Evolutionary conservation across 139 green algal genomes (phyloP).

Genomic region (Zygnema cylindricum): DNA sequence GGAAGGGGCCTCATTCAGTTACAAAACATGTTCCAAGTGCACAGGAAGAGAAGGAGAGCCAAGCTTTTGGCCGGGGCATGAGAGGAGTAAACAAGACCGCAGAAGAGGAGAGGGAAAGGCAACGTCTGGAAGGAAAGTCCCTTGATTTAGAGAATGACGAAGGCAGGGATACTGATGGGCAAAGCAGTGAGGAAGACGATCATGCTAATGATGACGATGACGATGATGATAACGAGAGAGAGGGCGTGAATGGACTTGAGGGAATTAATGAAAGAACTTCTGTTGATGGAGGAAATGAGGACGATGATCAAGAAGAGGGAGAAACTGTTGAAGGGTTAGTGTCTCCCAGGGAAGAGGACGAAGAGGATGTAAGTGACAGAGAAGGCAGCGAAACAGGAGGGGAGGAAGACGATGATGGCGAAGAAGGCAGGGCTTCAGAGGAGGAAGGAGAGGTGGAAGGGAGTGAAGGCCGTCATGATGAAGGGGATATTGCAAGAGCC

Average conservation of each 20-base stretch:
- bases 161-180: neutral
- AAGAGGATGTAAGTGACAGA: conserved; percentile 24
- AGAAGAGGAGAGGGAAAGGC: conserved; percentile 10
- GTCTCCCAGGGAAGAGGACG: neutral
- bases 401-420: conserved; percentile 11
- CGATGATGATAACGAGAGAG: neutral
- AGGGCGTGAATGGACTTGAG: neutral
- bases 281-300: conserved; percentile 20
- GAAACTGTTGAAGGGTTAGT: conserved; percentile 24
- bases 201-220: neutral
- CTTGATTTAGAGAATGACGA: conserved; percentile 30
- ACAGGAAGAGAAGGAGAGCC: neutral
- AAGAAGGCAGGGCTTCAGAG: conserved; percentile 8
- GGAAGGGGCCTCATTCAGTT: neutral
- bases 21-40: conserved; percentile 23
- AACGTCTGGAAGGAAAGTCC: conserved; percentile 3
- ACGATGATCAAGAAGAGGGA: conserved; percentile 30
- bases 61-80: neutral
- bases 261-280: neutral
- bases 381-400: conserved; percentile 25
- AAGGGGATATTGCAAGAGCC: neutral
- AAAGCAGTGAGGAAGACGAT: neutral
- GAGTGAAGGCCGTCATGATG: neutral
- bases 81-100: conserved; percentile 30
- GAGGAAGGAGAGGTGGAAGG: conserved; percentile 16